Evolutionary conservation across 2,329 filamentous ascomycete species (phyloP).

Genomic region (Apiospora malaysiana): DNA sequence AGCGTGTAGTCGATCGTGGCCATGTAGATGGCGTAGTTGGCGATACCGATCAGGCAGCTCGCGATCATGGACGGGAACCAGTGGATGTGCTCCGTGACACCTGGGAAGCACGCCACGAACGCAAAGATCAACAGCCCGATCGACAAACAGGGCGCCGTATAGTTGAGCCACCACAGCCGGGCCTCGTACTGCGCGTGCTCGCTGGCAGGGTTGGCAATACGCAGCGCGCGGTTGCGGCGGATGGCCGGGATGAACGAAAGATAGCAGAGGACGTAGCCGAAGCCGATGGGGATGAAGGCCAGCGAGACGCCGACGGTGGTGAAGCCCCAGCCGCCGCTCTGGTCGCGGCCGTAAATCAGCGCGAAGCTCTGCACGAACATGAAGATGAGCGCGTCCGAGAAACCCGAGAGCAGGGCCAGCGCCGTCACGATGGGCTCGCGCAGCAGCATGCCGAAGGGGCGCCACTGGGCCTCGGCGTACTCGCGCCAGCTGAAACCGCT

Average conservation of each 20-base stretch:
- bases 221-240: constrained; percentile 57
- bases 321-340: constrained; percentile 64
- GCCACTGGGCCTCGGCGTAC: constrained; percentile 61
- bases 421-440: constrained; percentile 77
- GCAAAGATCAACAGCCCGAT: constrained; percentile 75
- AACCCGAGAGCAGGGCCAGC: constrained; percentile 73
- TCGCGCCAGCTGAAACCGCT: constrained; percentile 62
- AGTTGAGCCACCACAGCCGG: constrained; percentile 70
- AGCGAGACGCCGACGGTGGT: constrained; percentile 61
- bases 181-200: constrained; percentile 71
- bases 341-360: constrained; percentile 60
- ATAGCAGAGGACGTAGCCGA: constrained; percentile 71
- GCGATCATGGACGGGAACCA: constrained; percentile 75
- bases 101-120: constrained; percentile 60
- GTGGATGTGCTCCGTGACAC: constrained; percentile 60
- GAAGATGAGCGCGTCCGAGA: constrained; percentile 78
- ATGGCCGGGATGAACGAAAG: constrained; percentile 64
- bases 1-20: constrained; percentile 81
- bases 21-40: constrained; percentile 78
- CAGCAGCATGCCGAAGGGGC: constrained; percentile 75
- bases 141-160: constrained; percentile 63
- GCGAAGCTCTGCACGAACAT: constrained; percentile 76
- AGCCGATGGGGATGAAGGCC: constrained; percentile 68
- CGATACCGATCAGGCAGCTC: constrained; percentile 70
- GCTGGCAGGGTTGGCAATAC: constrained; percentile 54